Conservation (phyloP, 1,284 basidiomycete species). For the Microbotryomycetes sp. region DNA sequence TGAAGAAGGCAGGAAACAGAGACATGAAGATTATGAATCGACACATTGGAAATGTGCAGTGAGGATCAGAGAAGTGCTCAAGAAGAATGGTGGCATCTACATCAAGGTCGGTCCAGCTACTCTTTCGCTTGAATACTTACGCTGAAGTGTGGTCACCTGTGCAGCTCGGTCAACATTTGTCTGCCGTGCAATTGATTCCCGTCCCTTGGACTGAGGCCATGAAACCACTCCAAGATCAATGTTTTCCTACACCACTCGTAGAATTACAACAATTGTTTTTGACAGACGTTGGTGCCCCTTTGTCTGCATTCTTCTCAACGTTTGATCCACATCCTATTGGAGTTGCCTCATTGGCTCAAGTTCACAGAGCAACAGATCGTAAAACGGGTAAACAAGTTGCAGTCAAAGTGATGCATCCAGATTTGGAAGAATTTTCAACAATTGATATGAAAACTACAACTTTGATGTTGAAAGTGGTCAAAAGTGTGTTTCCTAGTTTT, state of each 20-base stretch:
- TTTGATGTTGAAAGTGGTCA: constrained; percentile 64
- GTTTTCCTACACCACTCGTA: constrained; percentile 67
- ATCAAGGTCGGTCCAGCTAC: constrained; percentile 61
- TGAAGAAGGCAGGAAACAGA: constrained; percentile 16
- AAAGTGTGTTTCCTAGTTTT: constrained; percentile 71
- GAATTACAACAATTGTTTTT: constrained; percentile 63
- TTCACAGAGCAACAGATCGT: constrained; percentile 75
- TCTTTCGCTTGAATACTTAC: background rate
- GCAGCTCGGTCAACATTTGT: constrained; percentile 71
- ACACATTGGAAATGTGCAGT: constrained; percentile 60
- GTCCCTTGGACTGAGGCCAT: constrained; percentile 48
- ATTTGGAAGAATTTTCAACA: constrained; percentile 84
- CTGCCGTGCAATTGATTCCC: constrained; percentile 62
- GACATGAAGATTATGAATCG: constrained; percentile 55
- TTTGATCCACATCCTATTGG: constrained; percentile 89
- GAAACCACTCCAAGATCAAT: constrained; percentile 56
- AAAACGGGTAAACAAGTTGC: constrained; percentile 72
- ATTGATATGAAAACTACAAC: constrained; percentile 61
- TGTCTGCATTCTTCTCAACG: constrained; percentile 52
- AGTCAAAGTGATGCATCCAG: constrained; percentile 95
- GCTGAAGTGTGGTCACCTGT: background rate
- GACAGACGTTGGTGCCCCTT: constrained; percentile 57
- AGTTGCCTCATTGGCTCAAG: constrained; percentile 87
- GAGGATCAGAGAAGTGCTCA: constrained; percentile 67
- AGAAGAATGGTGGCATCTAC: constrained; percentile 87